Evolutionary conservation across 2,329 filamentous ascomycete species (phyloP), one percentile per base, ranked within the genome.

Genomic region (Knoxdaviesia capensis): DNA sequence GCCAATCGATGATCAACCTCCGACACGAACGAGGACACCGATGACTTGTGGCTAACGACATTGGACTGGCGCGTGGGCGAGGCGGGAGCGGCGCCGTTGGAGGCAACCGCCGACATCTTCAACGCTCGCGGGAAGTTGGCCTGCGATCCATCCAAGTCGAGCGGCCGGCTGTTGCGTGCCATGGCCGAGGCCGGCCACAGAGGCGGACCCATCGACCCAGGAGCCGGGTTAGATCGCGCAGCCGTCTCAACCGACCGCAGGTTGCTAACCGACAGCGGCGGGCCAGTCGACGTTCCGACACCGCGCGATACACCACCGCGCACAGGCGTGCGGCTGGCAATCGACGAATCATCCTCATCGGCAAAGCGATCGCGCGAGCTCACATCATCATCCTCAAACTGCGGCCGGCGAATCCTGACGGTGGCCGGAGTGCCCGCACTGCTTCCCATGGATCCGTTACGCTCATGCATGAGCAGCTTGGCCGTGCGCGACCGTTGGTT

Each of bases 1-100:
- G 92, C 86, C 66, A 98, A 96, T 36, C 88, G 74, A 45, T 78
- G 77, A 52, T 98, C 90, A 20, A 98, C 65, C 59, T 98, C 90
- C 0, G 90, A 96, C 5, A 77, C 85, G 55, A 98, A 98, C 0
- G 90, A 96, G 0, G 90, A 94, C 6, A 96, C 74, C 0, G 90
- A 98, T 3, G 86, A 92, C 48, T 82, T 76, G 37, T 80, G 74
- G 49, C 65, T 68, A 51, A 57, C 51, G 46, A 60, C 31, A 49
- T 20, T 20, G 20, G 20, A 20, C 20, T 20, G 20, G 20, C 20
- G 46, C 3, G 46, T 45, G 3, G 51, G 52, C 6, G 31, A 35
- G 8, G 4, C 28, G 6, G 9, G 41, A 33, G n/a, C 43, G 38
- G 28, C 34, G 20, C 20, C 41, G 39, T 9, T 29, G 31, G 10